Evolutionary conservation across 2,329 filamentous ascomycete species (phyloP), one percentile per base, ranked within the genome.

Genomic region (Diplodia corticola): DNA sequence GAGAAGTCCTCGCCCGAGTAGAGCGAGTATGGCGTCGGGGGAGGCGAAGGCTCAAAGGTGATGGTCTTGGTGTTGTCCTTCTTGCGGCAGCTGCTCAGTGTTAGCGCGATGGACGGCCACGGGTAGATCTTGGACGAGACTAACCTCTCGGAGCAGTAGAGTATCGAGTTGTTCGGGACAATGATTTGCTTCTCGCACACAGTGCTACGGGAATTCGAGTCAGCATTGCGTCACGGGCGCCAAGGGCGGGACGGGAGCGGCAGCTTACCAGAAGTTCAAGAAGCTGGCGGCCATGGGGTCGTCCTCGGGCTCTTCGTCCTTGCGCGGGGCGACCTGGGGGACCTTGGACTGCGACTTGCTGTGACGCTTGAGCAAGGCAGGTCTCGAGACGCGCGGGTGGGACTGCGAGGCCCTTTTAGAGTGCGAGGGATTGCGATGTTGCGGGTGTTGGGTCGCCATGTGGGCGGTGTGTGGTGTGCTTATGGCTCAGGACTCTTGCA

Each of bases 131-230:
- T 15, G 3, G 44, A 35, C 40, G 22, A 20, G 28, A 54, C 80
- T 73, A 81, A 88, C 86, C 83, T 83, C 80, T 88, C 85, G 61
- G 86, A 88, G 78, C 87, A 89, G 74, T 89, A 89, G 51, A 89
- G 79, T 48, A 88, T 81, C 17, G 81, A 82, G 72, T 85, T 85
- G 74, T 84, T 83, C 17, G 87, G 87, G 35, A 84, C 82, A 63
- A 86, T 83, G 71, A 89, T 89, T 77, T 89, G 86, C 75, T 83
- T 87, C 75, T 89, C 87, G 76, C 87, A 89, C 73, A 84, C 87
- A 69, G 86, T 84, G 77, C 86, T 89, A 72, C 44, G 40, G 35
- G 20, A 51, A 33, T 10, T 15, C 64, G 55, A 44, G 68, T 66
- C 53, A 57, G 65, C n/a, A n/a, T 48, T 33, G 49, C 24, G 17